Conservation (phyloP, 805 yeast genomes). For the Metschnikowia cubensis region DNA sequence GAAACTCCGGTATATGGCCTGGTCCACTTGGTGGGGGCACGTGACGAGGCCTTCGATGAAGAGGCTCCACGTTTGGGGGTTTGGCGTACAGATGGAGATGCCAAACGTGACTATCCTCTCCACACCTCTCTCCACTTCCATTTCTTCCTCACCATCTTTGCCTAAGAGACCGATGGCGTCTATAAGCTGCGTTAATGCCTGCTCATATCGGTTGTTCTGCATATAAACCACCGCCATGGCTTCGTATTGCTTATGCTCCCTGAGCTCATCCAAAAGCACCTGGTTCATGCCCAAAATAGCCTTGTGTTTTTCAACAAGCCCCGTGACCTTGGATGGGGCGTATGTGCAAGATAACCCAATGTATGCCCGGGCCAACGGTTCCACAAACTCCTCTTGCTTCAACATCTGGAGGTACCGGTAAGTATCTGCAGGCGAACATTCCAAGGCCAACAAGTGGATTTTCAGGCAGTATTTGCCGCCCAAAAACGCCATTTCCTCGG, state of each 20-base stretch:
- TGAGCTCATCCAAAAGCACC: slow-evolving; percentile 16
- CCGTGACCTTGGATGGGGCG: slow-evolving; percentile 14
- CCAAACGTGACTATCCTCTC: slow-evolving; percentile 7
- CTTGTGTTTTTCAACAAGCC: slow-evolving; percentile 15
- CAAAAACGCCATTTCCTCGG: slow-evolving; percentile 31
- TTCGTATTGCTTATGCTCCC: slow-evolving; percentile 23
- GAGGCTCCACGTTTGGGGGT: slow-evolving; percentile 29
- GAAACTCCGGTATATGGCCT: slow-evolving; percentile 31
- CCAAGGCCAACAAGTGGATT: slow-evolving; percentile 37
- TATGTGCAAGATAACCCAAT: slow-evolving; percentile 22
- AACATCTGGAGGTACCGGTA: slow-evolving; percentile 29
- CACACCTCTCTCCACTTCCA: background rate
- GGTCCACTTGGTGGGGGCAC: slow-evolving; percentile 18
- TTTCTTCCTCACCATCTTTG: background rate
- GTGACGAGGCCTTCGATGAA: slow-evolving; percentile 25
- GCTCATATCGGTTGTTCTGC: slow-evolving; percentile 18
- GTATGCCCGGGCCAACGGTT: slow-evolving; percentile 15
- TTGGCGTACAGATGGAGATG: slow-evolving; percentile 12
- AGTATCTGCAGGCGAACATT: slow-evolving; percentile 20
- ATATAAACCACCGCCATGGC: slow-evolving; percentile 30
- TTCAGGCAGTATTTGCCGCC: slow-evolving; percentile 35
- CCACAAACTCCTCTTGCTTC: background rate
- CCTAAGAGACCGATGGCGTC: too few relatives aligned
- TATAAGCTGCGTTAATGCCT: slow-evolving; percentile 28
- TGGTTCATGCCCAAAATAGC: slow-evolving; percentile 5